Conservation (phyloP, 2,329 filamentous ascomycete genomes). For the Verticillium longisporum region DNA sequence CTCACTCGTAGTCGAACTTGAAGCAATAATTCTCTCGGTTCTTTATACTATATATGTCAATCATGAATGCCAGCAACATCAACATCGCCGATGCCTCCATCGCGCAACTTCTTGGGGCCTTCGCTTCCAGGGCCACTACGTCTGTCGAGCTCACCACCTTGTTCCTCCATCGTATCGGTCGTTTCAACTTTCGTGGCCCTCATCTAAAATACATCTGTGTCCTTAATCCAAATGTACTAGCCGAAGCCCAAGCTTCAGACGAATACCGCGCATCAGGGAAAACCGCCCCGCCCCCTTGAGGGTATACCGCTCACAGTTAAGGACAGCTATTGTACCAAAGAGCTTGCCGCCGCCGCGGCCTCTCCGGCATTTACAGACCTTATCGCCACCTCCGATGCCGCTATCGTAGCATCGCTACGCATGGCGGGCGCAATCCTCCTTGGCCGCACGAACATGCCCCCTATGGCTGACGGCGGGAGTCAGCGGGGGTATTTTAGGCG, state of each 20-base stretch:
- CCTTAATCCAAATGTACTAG: slow-evolving; percentile 18
- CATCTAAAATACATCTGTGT: slow-evolving; percentile 19
- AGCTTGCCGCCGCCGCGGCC: slow-evolving; percentile 45
- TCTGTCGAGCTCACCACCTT: slow-evolving; percentile 19
- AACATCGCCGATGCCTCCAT: slow-evolving; percentile 18
- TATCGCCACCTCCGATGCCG: slow-evolving; percentile 43
- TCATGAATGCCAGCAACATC: slow-evolving; percentile 1
- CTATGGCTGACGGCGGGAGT: slow-evolving; percentile 49
- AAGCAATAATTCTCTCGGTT: too few relatives aligned
- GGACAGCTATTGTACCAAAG: slow-evolving; percentile 47
- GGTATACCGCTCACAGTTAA: slow-evolving; percentile 53
- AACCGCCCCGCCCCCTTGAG: slow-evolving; percentile 29
- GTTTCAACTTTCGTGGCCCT: slow-evolving; percentile 16
- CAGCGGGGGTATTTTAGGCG: slow-evolving; percentile 45
- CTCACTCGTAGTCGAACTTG: too few relatives aligned
- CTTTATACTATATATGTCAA: neutral
- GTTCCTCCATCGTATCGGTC: slow-evolving; percentile 18
- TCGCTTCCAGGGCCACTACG: slow-evolving; percentile 10
- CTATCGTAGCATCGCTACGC: slow-evolving; percentile 37
- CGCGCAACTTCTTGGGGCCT: slow-evolving; percentile 14
- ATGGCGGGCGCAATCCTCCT: slow-evolving; percentile 43
- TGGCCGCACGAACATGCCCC: slow-evolving; percentile 51
- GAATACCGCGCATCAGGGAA: slow-evolving; percentile 14
- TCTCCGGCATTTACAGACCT: slow-evolving; percentile 47
- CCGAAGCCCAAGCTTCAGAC: slow-evolving; percentile 20